Conservation (phyloP, 352 stramenopile genomes). For the Pelagophyceae sp. region DNA sequence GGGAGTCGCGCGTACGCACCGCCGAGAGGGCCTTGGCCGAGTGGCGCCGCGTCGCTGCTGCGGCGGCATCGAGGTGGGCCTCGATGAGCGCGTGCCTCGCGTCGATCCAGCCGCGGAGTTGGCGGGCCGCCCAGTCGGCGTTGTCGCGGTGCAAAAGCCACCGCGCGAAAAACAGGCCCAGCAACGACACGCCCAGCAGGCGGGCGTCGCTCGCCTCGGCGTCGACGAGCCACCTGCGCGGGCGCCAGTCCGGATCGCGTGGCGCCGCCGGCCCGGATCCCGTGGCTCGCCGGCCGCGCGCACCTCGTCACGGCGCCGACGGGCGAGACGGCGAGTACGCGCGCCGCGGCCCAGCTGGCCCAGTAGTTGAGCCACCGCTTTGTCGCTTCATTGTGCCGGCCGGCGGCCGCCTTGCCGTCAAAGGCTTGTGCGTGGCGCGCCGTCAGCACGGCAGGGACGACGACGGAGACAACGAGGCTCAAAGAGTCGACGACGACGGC, state of each 20-base stretch:
- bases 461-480: background rate
- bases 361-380: background rate
- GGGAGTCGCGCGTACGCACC: too few relatives aligned
- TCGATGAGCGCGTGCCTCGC: background rate
- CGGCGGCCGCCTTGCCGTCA: background rate
- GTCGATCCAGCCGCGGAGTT: background rate
- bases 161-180: background rate
- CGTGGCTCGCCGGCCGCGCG: too few relatives aligned
- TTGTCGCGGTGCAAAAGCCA: background rate
- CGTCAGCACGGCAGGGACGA: background rate
- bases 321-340: background rate
- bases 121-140: too few relatives aligned
- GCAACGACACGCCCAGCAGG: background rate
- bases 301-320: background rate
- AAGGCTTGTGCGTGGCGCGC: background rate
- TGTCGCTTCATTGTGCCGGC: background rate
- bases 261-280: too few relatives aligned
- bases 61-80: background rate
- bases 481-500: background rate
- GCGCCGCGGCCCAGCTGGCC: background rate
- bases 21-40: background rate
- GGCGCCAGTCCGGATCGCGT: too few relatives aligned
- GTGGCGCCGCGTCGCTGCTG: background rate
- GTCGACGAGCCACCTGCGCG: background rate
- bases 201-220: background rate